Evolutionary conservation across 2,329 filamentous ascomycete genomes (phyloP).

Genomic region (Epicoccum sorghinum): DNA sequence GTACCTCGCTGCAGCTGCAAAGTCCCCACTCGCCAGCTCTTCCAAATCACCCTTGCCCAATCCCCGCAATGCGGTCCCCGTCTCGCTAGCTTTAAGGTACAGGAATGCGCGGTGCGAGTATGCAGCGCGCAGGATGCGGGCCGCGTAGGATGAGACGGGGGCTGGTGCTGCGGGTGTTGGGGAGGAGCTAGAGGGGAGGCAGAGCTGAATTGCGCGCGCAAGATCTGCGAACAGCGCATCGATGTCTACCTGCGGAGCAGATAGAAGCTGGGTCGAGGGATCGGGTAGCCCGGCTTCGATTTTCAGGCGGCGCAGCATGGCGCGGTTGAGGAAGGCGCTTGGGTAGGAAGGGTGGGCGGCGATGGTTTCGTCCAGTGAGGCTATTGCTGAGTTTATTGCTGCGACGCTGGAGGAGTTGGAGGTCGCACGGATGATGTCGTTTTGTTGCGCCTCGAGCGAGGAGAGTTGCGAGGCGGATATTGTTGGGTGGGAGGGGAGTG

Average conservation of each 20-base stretch:
- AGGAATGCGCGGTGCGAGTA: slow-evolving; percentile 70
- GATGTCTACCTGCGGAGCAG: slow-evolving; percentile 15
- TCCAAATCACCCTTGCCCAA: slow-evolving; percentile 54
- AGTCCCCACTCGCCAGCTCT: slow-evolving; percentile 62
- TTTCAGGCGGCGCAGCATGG: slow-evolving; percentile 67
- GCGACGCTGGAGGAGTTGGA: slow-evolving; percentile 20
- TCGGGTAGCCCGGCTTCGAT: slow-evolving; percentile 2
- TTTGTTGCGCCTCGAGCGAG: slow-evolving; percentile 49
- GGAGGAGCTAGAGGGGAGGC: slow-evolving; percentile 31
- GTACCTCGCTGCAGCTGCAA: slow-evolving; percentile 60
- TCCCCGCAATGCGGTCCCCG: slow-evolving; percentile 40
- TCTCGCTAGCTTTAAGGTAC: slow-evolving; percentile 49
- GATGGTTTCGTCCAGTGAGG: slow-evolving; percentile 62
- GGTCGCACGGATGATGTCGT: slow-evolving; percentile 52
- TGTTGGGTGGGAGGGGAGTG: slow-evolving; percentile 49
- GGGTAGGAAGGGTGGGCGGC: slow-evolving; percentile 68
- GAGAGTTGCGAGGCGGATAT: slow-evolving; percentile 48
- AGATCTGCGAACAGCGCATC: slow-evolving; percentile 45
- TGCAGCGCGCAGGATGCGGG: slow-evolving; percentile 70
- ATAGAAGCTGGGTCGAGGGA: slow-evolving; percentile 21
- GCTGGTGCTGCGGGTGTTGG: slow-evolving; percentile 49
- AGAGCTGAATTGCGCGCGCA: slow-evolving; percentile 61
- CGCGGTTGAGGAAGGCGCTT: slow-evolving; percentile 76
- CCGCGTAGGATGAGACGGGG: slow-evolving; percentile 57
- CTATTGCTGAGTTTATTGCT: slow-evolving; percentile 26